Percentiles rank a stretch among this genome's conserved stretches.
Conservation (phyloP, 2,329 filamentous ascomycete species). For the Paracamarosporium sp. region DNA sequence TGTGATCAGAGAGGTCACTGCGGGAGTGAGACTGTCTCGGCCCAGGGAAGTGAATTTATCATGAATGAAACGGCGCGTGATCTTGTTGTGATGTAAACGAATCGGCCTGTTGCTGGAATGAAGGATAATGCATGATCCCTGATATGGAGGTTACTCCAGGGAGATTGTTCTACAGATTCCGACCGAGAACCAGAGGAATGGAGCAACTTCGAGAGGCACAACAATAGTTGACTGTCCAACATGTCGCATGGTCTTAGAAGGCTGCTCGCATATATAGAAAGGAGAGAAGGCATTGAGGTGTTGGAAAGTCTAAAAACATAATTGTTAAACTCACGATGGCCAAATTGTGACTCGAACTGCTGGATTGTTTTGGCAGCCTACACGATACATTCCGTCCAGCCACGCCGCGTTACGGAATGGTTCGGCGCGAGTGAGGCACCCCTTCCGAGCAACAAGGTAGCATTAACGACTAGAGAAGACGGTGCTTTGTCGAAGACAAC, state of each 20-base stretch:
- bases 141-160: constrained; percentile 20
- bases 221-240: background rate
- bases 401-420: background rate
- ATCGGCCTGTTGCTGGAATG: constrained; percentile 26
- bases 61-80: constrained; percentile 23
- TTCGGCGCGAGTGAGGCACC: background rate
- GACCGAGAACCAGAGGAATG: constrained; percentile 5
- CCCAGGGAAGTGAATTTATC: constrained; percentile 34
- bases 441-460: background rate
- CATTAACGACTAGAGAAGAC: constrained; percentile 6
- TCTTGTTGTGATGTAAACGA: constrained; percentile 31
- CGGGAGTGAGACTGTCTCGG: constrained; percentile 26
- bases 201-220: background rate
- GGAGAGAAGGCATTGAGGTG: background rate
- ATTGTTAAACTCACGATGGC: background rate
- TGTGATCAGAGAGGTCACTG: constrained; percentile 22
- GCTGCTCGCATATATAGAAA: background rate
- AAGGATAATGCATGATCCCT: constrained; percentile 25
- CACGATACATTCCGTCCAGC: background rate
- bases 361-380: background rate
- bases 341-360: background rate
- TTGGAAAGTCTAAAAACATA: background rate
- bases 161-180: constrained; percentile 1
- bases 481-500: constrained; percentile 2
- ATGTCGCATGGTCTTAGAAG: background rate